Evolutionary conservation across 2,329 filamentous ascomycete genomes (phyloP).

Genomic region (Aspergillus quadricinctus): DNA sequence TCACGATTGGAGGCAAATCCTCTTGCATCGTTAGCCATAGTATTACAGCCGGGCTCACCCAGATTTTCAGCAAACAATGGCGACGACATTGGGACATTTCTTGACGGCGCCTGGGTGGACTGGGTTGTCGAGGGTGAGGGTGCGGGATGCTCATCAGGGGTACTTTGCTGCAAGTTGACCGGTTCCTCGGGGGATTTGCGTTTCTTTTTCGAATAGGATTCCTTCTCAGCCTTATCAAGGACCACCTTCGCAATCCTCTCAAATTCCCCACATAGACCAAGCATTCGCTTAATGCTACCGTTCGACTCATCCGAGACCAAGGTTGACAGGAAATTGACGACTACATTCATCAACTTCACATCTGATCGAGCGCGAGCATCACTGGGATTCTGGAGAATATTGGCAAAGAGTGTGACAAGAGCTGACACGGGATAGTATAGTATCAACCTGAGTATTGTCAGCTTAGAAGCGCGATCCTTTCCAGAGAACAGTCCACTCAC

Average conservation of each 20-base stretch:
- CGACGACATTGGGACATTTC: constrained; percentile 22
- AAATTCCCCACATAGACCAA: constrained; percentile 91
- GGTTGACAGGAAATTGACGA: constrained; percentile 87
- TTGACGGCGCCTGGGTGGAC: constrained; percentile 17
- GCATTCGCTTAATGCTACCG: constrained; percentile 87
- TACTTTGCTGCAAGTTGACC: constrained; percentile 12
- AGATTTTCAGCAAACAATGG: constrained; percentile 22
- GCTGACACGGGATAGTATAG: constrained; percentile 96
- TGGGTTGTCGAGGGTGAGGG: constrained; percentile 20
- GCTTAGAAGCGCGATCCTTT: not conserved
- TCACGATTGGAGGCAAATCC: constrained; percentile 22
- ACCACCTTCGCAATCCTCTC: constrained; percentile 88
- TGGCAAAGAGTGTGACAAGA: constrained; percentile 90
- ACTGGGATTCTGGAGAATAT: constrained; percentile 91
- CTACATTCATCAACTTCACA: constrained; percentile 83
- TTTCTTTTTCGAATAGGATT: constrained; percentile 74
- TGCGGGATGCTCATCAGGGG: constrained; percentile 14
- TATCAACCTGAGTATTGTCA: constrained; percentile 60
- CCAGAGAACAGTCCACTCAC: constrained; percentile 50
- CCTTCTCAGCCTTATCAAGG: constrained; percentile 85
- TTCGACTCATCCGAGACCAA: constrained; percentile 86
- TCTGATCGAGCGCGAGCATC: constrained; percentile 86
- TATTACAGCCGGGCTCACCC: constrained; percentile 10
- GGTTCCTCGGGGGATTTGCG: constrained; percentile 64
- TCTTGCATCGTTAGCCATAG: constrained; percentile 13